Evolutionary conservation across 108 stramenopile species (phyloP).

Genomic region (Parietichytrium sp.): DNA sequence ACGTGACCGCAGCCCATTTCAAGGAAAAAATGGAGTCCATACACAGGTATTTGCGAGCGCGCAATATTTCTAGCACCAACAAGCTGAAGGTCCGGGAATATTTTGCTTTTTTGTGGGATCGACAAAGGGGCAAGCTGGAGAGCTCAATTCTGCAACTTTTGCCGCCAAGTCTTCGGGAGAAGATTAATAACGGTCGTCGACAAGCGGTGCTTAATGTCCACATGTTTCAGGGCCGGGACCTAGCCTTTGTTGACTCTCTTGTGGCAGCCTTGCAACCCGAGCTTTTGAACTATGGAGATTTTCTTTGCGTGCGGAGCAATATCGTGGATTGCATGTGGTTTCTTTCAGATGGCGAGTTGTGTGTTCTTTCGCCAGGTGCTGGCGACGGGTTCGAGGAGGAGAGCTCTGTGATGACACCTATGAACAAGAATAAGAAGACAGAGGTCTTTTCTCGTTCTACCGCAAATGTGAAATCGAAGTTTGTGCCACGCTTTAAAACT

Average conservation of each 20-base stretch:
- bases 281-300: neutral
- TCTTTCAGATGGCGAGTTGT: neutral
- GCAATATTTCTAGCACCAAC: neutral
- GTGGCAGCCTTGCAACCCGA: neutral
- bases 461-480: neutral
- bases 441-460: neutral
- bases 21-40: neutral
- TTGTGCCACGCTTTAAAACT: neutral
- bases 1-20: neutral
- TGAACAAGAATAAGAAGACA: neutral
- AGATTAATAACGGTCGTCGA: neutral
- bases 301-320: neutral
- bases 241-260: neutral
- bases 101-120: slow-evolving; percentile 14
- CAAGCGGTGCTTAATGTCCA: neutral
- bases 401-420: neutral
- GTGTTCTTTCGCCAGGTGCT: neutral
- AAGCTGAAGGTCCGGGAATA: neutral
- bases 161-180: neutral
- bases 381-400: neutral
- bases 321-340: neutral
- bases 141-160: neutral
- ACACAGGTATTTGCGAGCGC: neutral
- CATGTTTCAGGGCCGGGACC: neutral
- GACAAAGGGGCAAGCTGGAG: neutral